Evolutionary conservation across 352 stramenopile species (phyloP).

Genomic region (Globisporangium lucens): DNA sequence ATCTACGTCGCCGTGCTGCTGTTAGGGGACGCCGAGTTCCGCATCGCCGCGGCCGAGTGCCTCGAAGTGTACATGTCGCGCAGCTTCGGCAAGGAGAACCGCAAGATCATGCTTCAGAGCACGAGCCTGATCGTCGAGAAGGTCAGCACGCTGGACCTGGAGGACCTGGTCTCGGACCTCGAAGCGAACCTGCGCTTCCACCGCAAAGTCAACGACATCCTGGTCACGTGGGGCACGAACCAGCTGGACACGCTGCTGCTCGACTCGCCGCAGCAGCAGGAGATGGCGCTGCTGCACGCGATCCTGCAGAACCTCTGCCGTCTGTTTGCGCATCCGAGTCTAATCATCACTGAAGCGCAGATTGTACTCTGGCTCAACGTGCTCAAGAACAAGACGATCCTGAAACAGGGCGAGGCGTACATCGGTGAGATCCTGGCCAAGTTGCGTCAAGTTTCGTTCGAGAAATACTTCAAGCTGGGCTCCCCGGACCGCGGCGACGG

Average conservation of each 20-base stretch:
- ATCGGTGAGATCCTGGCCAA: slow-evolving; percentile 36
- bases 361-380: slow-evolving; percentile 72
- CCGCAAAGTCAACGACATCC: slow-evolving; percentile 72
- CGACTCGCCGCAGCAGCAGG: slow-evolving; percentile 34
- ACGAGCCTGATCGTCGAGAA: slow-evolving; percentile 62
- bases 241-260: slow-evolving; percentile 58
- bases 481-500: slow-evolving; percentile 56
- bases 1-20: slow-evolving; percentile 60
- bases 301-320: slow-evolving; percentile 49
- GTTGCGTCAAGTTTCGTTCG: slow-evolving; percentile 59
- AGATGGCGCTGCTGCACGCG: slow-evolving; percentile 43
- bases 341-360: slow-evolving; percentile 67
- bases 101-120: slow-evolving; percentile 55
- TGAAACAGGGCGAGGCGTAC: slow-evolving; percentile 42
- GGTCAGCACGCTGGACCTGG: slow-evolving; percentile 39
- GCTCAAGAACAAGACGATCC: slow-evolving; percentile 64
- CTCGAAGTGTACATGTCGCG: slow-evolving; percentile 69
- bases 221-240: slow-evolving; percentile 66
- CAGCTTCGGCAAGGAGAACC: slow-evolving; percentile 67
- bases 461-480: slow-evolving; percentile 80
- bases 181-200: slow-evolving; percentile 59
- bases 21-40: slow-evolving; percentile 51
- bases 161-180: slow-evolving; percentile 40
- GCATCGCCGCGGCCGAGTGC: slow-evolving; percentile 56
- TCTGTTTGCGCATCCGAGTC: slow-evolving; percentile 64